Conservation (phyloP, 306 rosid species). For the Prunus fruticosa region DNA sequence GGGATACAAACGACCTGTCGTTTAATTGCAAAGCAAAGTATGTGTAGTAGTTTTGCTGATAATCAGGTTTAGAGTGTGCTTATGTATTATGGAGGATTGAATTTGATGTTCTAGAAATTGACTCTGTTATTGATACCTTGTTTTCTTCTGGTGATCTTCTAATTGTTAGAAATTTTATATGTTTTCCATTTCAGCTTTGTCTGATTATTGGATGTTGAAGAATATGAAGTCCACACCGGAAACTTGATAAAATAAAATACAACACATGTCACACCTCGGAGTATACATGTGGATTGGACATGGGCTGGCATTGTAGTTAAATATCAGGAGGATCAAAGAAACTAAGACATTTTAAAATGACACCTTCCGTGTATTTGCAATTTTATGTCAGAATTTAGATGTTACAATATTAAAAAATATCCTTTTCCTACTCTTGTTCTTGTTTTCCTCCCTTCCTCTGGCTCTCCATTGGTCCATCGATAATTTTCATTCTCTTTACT, state of each 20-base stretch:
- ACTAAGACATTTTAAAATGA: neutral
- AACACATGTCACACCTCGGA: too few relatives aligned
- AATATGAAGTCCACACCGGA: too few relatives aligned
- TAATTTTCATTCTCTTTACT: neutral
- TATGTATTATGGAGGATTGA: neutral
- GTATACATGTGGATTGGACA: too few relatives aligned
- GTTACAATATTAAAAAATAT: neutral
- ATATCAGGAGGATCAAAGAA: too few relatives aligned
- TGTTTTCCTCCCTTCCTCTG: neutral
- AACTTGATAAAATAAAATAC: too few relatives aligned
- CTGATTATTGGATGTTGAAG: too few relatives aligned
- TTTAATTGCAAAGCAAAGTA: too few relatives aligned
- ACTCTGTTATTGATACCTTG: neutral
- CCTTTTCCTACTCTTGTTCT: slow-evolving; percentile 1
- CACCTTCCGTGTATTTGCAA: neutral
- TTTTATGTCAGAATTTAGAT: neutral
- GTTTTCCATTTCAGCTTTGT: too few relatives aligned
- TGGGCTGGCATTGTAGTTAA: too few relatives aligned
- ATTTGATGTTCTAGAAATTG: neutral
- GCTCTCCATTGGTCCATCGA: neutral
- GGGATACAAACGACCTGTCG: too few relatives aligned
- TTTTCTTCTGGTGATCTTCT: neutral
- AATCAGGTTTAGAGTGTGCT: neutral
- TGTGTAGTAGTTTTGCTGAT: neutral
- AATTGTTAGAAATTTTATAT: too few relatives aligned